Percentiles rank a stretch among this genome's conserved stretches.
Evolutionary conservation across 2,329 filamentous ascomycete species (phyloP).

Genomic region (Orbilia quercus): DNA sequence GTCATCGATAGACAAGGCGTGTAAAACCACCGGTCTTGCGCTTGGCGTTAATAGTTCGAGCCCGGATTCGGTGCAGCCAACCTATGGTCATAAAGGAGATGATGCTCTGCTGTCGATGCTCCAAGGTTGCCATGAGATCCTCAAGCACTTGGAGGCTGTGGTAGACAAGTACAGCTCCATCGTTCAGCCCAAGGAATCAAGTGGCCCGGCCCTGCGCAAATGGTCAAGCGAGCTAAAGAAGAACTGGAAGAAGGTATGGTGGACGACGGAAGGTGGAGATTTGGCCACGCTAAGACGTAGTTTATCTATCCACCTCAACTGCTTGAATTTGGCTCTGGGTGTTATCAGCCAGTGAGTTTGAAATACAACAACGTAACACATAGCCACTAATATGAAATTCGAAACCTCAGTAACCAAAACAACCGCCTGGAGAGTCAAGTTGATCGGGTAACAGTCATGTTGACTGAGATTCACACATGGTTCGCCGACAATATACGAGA

Average conservation of each 20-base stretch:
- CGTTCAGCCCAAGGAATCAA: conserved; percentile 26
- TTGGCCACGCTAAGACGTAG: conserved; percentile 56
- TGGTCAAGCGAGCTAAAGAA: conserved; percentile 59
- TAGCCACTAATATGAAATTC: not conserved
- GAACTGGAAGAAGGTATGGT: conserved; percentile 61
- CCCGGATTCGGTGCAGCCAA: not conserved
- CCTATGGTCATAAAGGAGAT: conserved; percentile 21
- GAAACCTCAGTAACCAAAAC: conserved; percentile 1
- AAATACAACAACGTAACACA: not conserved
- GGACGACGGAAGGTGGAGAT: conserved; percentile 61
- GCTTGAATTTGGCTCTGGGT: conserved; percentile 16
- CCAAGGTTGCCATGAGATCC: conserved; percentile 54
- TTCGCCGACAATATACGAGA: conserved; percentile 16
- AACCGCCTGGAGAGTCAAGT: conserved; percentile 3
- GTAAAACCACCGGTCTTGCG: not conserved
- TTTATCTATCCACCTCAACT: conserved; percentile 23
- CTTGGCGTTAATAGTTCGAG: conserved; percentile 1
- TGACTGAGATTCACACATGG: conserved; percentile 31
- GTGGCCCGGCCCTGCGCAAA: conserved; percentile 14
- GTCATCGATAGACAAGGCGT: conserved; percentile 43
- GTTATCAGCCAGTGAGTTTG: conserved; percentile 26
- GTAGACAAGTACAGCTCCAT: conserved; percentile 58
- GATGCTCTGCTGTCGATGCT: conserved; percentile 54
- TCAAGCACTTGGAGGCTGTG: conserved; percentile 58
- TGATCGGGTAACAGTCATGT: conserved; percentile 2